A percentile compares a stretch with the other conserved stretches of the same genome.
These are phyloP conservation scores for Aspergillus sp. DNA, from an alignment of 2,329 filamentous ascomycete species.

Conservation along the genomic window DNA sequence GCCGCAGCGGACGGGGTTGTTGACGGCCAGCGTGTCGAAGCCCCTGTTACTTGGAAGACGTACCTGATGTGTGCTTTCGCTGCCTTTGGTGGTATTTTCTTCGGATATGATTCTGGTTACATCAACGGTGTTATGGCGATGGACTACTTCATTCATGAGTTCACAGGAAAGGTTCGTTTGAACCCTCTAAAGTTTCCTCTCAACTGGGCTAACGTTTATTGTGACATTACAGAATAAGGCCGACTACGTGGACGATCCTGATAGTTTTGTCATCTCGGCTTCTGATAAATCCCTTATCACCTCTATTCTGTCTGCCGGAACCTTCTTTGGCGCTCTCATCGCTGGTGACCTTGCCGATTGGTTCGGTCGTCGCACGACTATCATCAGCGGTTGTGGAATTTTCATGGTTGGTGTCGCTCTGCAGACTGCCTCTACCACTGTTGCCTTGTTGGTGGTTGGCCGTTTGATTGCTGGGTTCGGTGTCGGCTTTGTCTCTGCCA, in stretches of 20 bases:
- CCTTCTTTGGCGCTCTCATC: constrained; percentile 76
- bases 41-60: constrained; percentile 59
- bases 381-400: constrained; percentile 69
- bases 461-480: constrained; percentile 74
- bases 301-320: constrained; percentile 74
- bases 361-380: constrained; percentile 64
- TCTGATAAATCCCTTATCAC: constrained; percentile 63
- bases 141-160: constrained; percentile 47
- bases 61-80: constrained; percentile 63
- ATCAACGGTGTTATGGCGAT: constrained; percentile 55
- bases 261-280: constrained; percentile 46
- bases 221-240: constrained; percentile 18
- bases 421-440: constrained; percentile 58
- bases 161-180: constrained; percentile 34
- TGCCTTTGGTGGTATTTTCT: constrained; percentile 61
- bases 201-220: neutral
- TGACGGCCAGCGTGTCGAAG: constrained; percentile 57
- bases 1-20: constrained; percentile 38
- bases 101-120: constrained; percentile 60
- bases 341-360: constrained; percentile 75
- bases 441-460: constrained; percentile 68
- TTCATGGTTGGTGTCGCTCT: constrained; percentile 69
- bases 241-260: constrained; percentile 26
- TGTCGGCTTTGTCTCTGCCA: constrained; percentile 77
- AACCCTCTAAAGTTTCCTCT: neutral